Conservation (phyloP, 257 asterid genomes). For the Lycium barbarum region DNA sequence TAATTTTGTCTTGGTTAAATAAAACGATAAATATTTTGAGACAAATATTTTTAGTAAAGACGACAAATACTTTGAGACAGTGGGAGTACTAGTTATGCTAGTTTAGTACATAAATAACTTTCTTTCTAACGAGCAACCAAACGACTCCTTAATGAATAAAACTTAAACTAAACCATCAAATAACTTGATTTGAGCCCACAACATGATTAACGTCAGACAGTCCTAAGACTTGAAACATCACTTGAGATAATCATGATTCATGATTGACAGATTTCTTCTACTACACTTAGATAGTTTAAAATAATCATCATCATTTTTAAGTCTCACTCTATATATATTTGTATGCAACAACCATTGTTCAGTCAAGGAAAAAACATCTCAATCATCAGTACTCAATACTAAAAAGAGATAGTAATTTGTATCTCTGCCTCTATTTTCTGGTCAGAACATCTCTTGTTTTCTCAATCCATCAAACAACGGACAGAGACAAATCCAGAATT, state of each 20-base stretch:
- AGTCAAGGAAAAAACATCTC: not conserved
- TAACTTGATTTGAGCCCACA: not conserved
- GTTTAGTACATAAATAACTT: too few relatives aligned
- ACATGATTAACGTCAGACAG: slow-evolving; percentile 23
- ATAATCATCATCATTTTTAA: not conserved
- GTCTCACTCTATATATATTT: not conserved
- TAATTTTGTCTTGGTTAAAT: too few relatives aligned
- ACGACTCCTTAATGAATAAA: too few relatives aligned
- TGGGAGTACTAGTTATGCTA: too few relatives aligned
- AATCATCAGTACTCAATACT: not conserved
- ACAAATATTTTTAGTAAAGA: too few relatives aligned
- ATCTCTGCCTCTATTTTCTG: not conserved
- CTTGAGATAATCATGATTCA: slow-evolving; percentile 10
- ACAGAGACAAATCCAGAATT: not conserved
- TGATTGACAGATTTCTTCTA: not conserved
- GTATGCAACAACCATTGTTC: not conserved
- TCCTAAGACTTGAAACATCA: not conserved
- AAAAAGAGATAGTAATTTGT: not conserved
- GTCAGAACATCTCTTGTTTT: not conserved
- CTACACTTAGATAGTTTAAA: not conserved
- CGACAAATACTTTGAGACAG: too few relatives aligned
- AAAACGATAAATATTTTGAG: too few relatives aligned
- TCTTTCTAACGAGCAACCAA: too few relatives aligned
- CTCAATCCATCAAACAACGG: not conserved
- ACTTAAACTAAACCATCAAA: not conserved